A percentile compares a stretch with the other conserved stretches of the same genome.
Conservation (phyloP, 805 yeast species). For the Hanseniaspora singularis region DNA sequence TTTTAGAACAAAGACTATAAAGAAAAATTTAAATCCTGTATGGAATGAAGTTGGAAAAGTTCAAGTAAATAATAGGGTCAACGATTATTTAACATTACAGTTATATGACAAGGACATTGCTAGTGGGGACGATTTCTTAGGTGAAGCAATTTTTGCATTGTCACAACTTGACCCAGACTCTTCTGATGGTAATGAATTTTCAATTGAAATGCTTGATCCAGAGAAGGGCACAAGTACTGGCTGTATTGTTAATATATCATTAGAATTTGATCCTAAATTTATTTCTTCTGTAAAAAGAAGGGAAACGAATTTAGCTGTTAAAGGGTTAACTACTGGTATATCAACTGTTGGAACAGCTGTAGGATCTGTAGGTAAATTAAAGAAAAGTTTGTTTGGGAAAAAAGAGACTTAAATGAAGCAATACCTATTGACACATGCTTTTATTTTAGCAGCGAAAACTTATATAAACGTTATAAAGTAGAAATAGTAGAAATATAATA, state of each 20-base stretch:
- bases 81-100: conserved; percentile 44
- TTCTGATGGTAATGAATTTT: conserved; percentile 36
- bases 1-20: conserved; percentile 65
- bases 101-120: conserved; percentile 92
- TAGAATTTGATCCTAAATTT: conserved; percentile 61
- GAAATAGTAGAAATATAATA: too few species aligned
- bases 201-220: conserved; percentile 36
- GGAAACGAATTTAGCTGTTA: conserved; percentile 38
- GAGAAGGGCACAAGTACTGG: conserved; percentile 33
- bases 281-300: conserved; percentile 36
- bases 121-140: conserved; percentile 70
- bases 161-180: conserved; percentile 46
- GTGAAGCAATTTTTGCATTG: conserved; percentile 48
- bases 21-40: conserved; percentile 80
- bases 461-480: too few species aligned
- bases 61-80: conserved; percentile 49
- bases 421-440: too few species aligned
- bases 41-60: conserved; percentile 65
- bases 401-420: too few species aligned
- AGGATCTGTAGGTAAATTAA: conserved; percentile 32
- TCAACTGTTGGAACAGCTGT: conserved; percentile 35
- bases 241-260: conserved; percentile 51
- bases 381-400: conserved; percentile 32
- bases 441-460: too few species aligned
- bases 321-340: conserved; percentile 38